Base-by-base conservation (phyloP, 2,329 filamentous ascomycete species). In the Penicillium sp. region DNA sequence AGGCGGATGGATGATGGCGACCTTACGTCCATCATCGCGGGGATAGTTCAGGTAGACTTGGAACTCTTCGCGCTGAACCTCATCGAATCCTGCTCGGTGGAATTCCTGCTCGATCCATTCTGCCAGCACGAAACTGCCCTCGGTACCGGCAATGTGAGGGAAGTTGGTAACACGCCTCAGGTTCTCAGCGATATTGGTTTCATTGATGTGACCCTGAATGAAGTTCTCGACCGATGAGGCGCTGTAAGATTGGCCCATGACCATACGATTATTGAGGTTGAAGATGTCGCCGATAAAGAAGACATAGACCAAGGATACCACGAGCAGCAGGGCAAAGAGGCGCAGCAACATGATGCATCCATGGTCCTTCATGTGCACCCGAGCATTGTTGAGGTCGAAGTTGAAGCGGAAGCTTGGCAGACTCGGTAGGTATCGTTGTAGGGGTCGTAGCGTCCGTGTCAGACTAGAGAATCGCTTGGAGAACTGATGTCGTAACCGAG, bases 1-100 rank as follows among this genome's bases (percentile, higher is more conserved):
- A 42, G 84, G 80, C 0, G 77, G 78, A 28, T 85, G 82, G 51
- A 95, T 74, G 41, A 98, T 87, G 51, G 90, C 83, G 31, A 98
- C 84, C 47, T 83, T 80, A 40, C 93, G 79, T 10, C 91, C 93
- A 50, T 81, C 84, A 23, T 78, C 72, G 53, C 77, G 85, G 0
- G 93, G 89, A 65, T 95, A 98, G 68, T 97, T 97, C 61, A 97
- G 74, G 65, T 96, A 97, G 13, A 94, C 90, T 59, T 85, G 78
- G 67, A 87, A 95, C 63, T 89, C 81, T 59, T 95, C 86, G 60
- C 89, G 77, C 40, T 75, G 72, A 22, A 95, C 83, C 47, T 85
- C 76, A 58, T 95, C 89, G 62, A 98, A 76, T 3, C 81, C 79
- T 37, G 84, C 83, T 41, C 77, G 77, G 55, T 74, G 72, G 68